Evolutionary conservation across 768 basidiomycete species (phyloP).

Genomic region (Tricholoma bakamatsutake): DNA sequence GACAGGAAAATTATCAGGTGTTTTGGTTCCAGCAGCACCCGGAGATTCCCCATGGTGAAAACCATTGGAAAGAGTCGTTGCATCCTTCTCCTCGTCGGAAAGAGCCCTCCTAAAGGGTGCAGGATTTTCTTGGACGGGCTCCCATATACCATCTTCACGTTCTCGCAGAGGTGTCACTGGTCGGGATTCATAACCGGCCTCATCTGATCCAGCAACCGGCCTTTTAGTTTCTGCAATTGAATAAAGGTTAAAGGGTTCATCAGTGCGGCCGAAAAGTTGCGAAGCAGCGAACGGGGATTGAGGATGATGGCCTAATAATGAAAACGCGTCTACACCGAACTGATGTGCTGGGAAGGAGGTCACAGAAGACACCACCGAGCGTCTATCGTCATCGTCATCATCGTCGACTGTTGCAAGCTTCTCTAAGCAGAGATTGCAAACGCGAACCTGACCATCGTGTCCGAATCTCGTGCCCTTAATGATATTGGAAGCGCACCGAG

Average conservation of each 20-base stretch:
- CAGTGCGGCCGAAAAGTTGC: slow-evolving; percentile 71
- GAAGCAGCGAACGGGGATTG: slow-evolving; percentile 88
- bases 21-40: slow-evolving; percentile 37
- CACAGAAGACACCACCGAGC: slow-evolving; percentile 70
- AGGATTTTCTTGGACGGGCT: slow-evolving; percentile 47
- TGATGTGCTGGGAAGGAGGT: slow-evolving; percentile 78
- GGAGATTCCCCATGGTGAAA: slow-evolving; percentile 41
- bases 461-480: slow-evolving; percentile 93
- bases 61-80: slow-evolving; percentile 32
- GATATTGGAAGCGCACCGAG: slow-evolving; percentile 93
- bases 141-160: slow-evolving; percentile 41
- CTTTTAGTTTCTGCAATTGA: slow-evolving; percentile 75
- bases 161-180: slow-evolving; percentile 44
- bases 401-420: slow-evolving; percentile 84
- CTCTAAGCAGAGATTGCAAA: slow-evolving; percentile 93
- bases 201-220: slow-evolving; percentile 48
- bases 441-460: slow-evolving; percentile 90
- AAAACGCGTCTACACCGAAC: slow-evolving; percentile 39
- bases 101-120: slow-evolving; percentile 74
- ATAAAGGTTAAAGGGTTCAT: slow-evolving; percentile 76
- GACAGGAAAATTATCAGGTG: slow-evolving; percentile 53
- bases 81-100: slow-evolving; percentile 71
- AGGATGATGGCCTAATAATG: slow-evolving; percentile 39
- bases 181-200: slow-evolving; percentile 44
- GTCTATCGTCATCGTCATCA: slow-evolving; percentile 85